These are phyloP conservation scores for Osmozyma mogii DNA, from an alignment of 805 yeast species.

Conservation along the genomic window DNA sequence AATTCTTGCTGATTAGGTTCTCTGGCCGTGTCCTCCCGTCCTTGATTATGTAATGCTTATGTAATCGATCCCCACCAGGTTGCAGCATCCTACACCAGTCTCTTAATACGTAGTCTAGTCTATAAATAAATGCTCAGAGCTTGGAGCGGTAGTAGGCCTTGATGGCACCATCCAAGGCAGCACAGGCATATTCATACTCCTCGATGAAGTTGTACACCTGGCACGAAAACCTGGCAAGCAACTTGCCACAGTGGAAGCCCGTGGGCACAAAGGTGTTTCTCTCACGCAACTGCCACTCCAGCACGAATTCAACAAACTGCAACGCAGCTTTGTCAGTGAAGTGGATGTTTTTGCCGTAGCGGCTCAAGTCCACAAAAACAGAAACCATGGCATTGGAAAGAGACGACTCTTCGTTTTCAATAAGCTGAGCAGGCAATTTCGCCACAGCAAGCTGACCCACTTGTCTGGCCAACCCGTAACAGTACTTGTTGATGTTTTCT, in stretches of 20 bases:
- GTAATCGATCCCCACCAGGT: no score
- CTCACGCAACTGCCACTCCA: slow-evolving; percentile 4
- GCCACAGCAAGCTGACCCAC: slow-evolving; percentile 35
- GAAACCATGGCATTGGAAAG: slow-evolving; percentile 38
- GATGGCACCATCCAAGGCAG: slow-evolving; percentile 26
- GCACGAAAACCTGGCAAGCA: slow-evolving; percentile 43
- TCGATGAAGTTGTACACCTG: slow-evolving; percentile 50
- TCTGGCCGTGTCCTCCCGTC: no score
- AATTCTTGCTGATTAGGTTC: no score
- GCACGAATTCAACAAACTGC: background rate
- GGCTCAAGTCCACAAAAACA: slow-evolving; percentile 28
- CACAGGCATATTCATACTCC: slow-evolving; percentile 41
- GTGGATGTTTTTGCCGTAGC: slow-evolving; percentile 1
- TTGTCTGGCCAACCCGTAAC: slow-evolving; percentile 34
- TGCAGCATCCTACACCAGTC: no score
- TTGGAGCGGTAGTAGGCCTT: slow-evolving; percentile 14
- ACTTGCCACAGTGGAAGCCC: slow-evolving; percentile 26
- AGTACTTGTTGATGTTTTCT: slow-evolving; percentile 40
- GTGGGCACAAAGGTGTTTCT: slow-evolving; percentile 43
- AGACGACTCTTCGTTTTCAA: slow-evolving; percentile 26
- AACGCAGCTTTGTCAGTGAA: background rate
- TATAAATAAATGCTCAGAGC: no score
- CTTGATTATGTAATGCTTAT: no score
- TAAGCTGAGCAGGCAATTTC: slow-evolving; percentile 29
- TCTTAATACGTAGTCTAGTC: no score